These are phyloP conservation scores for Dovyalis caffra DNA, from an alignment of 345 rosid genomes.

Conservation along the genomic window DNA sequence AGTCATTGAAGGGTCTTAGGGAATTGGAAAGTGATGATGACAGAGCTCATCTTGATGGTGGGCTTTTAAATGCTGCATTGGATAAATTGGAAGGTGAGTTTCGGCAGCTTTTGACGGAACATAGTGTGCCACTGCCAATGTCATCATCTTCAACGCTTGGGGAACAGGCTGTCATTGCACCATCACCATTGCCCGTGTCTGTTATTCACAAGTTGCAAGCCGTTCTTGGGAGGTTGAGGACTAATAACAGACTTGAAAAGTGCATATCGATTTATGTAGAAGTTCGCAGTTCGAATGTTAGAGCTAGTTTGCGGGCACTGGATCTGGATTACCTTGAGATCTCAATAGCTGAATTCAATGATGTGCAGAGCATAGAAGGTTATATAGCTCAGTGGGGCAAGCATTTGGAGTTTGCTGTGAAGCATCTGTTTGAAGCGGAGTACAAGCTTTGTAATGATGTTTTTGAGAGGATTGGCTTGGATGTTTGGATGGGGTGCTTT, in stretches of 20 bases:
- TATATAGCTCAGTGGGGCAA: slow-evolving; percentile 90
- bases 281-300: slow-evolving; percentile 79
- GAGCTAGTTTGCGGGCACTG: slow-evolving; percentile 92
- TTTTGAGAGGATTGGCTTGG: slow-evolving; percentile 78
- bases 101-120: slow-evolving; percentile 68
- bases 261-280: slow-evolving; percentile 84
- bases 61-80: slow-evolving; percentile 78
- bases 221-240: slow-evolving; percentile 80
- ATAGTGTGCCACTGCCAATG: slow-evolving; percentile 91
- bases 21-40: slow-evolving; percentile 50
- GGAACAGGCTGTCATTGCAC: slow-evolving; percentile 75
- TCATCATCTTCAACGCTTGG: slow-evolving; percentile 55
- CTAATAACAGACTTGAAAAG: slow-evolving; percentile 76
- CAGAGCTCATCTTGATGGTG: slow-evolving; percentile 64
- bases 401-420: slow-evolving; percentile 98
- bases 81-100: slow-evolving; percentile 79
- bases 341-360: slow-evolving; percentile 76
- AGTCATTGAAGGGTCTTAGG: slow-evolving; percentile 56
- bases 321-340: slow-evolving; percentile 92
- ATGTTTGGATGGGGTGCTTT: slow-evolving; percentile 96
- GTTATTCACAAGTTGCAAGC: slow-evolving; percentile 91
- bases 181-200: slow-evolving; percentile 82
- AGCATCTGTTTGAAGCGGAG: slow-evolving; percentile 96
- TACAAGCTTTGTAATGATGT: slow-evolving; percentile 91
- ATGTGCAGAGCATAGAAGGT: slow-evolving; percentile 87